phyloP scores from a whole-genome alignment of 495 filamentous ascomycete genomes.

The Rhypophila decipiens region DNA sequence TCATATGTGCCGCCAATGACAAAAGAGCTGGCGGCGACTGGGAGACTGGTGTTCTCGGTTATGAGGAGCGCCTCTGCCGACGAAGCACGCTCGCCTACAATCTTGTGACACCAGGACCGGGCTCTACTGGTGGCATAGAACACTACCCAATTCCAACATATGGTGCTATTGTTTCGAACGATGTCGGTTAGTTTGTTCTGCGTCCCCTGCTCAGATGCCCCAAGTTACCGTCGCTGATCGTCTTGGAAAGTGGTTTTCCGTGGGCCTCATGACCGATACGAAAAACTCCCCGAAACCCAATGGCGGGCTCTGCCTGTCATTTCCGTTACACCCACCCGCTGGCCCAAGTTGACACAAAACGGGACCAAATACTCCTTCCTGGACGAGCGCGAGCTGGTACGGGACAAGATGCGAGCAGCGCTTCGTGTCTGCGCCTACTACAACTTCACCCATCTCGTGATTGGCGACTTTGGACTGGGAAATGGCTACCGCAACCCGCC shows the following conservation, averaged over 20 bases:
- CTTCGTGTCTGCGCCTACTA: conserved; percentile 60
- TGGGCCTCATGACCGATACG: conserved; percentile 41
- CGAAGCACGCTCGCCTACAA: conserved; percentile 64
- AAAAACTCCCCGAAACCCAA: conserved; percentile 35
- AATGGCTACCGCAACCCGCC: conserved; percentile 64
- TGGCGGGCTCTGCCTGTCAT: conserved; percentile 57
- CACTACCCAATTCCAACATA: conserved; percentile 64
- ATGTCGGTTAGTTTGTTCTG: conserved; percentile 58
- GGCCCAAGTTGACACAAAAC: conserved; percentile 61
- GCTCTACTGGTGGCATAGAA: conserved; percentile 25
- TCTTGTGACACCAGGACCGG: conserved; percentile 48
- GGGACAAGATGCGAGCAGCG: conserved; percentile 62
- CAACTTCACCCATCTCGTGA: conserved; percentile 51
- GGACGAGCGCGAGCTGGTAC: conserved; percentile 61
- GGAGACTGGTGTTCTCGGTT: conserved; percentile 65
- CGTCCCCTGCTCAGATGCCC: too few relatives aligned
- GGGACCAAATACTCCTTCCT: conserved; percentile 63
- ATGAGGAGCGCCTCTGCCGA: conserved; percentile 63
- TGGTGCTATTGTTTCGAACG: conserved; percentile 60
- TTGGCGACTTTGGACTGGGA: conserved; percentile 67
- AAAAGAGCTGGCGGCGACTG: conserved; percentile 69
- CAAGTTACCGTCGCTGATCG: too few relatives aligned
- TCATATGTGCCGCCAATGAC: conserved; percentile 71
- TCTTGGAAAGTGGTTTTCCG: conserved; percentile 47
- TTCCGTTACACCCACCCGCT: conserved; percentile 60